Evolutionary conservation across 495 filamentous ascomycete species (phyloP).

Genomic region (Xeromyces bisporus): DNA sequence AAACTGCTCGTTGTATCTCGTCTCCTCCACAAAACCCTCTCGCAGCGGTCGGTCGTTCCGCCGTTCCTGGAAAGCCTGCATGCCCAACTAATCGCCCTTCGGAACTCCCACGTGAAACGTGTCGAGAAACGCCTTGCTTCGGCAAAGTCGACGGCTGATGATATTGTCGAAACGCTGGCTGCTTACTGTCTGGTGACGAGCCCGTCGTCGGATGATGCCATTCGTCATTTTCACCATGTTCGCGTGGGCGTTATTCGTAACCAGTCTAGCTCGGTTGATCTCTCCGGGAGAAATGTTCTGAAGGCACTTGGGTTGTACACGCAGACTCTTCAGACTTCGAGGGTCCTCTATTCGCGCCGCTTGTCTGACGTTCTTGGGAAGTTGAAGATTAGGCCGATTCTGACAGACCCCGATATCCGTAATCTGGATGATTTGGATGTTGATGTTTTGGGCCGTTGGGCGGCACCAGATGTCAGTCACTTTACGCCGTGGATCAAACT

Average conservation of each 20-base stretch:
- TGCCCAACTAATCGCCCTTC: slow-evolving; percentile 41
- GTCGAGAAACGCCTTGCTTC: slow-evolving; percentile 52
- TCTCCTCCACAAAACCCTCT: slow-evolving; percentile 49
- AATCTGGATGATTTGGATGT: slow-evolving; percentile 53
- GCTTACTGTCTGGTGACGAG: slow-evolving; percentile 74
- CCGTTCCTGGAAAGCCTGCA: slow-evolving; percentile 44
- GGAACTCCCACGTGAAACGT: slow-evolving; percentile 41
- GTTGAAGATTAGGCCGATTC: slow-evolving; percentile 50
- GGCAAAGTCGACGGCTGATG: slow-evolving; percentile 27
- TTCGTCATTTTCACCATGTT: slow-evolving; percentile 65
- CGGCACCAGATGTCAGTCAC: slow-evolving; percentile 63
- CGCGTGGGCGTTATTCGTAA: slow-evolving; percentile 48
- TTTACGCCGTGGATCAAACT: slow-evolving; percentile 85
- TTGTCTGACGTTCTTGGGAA: slow-evolving; percentile 52
- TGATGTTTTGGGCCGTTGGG: slow-evolving; percentile 69
- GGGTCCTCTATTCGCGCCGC: slow-evolving; percentile 51
- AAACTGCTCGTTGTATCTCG: slow-evolving; percentile 69
- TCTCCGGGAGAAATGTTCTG: slow-evolving; percentile 32
- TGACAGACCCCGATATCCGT: slow-evolving; percentile 50
- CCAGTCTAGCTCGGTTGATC: slow-evolving; percentile 28
- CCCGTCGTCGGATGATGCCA: slow-evolving; percentile 61
- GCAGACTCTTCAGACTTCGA: slow-evolving; percentile 59
- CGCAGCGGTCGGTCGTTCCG: slow-evolving; percentile 30
- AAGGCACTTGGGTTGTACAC: slow-evolving; percentile 55
- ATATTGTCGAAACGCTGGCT: slow-evolving; percentile 52